Evolutionary conservation across 805 yeast species (phyloP).

Genomic region (Metschnikowia borealis): DNA sequence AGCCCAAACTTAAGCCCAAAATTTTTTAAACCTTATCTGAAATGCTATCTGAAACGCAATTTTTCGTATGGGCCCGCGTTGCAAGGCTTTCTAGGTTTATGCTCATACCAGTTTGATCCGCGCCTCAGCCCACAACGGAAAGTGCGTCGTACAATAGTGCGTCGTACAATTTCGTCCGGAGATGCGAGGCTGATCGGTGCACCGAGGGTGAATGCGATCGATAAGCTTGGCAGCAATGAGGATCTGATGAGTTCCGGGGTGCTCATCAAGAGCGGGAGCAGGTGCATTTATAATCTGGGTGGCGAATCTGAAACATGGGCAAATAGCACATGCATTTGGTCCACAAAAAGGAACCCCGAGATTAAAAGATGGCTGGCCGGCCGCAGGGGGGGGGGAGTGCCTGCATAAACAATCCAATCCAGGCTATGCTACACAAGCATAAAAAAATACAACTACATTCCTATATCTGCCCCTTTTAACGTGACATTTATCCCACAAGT

Average conservation of each 20-base stretch:
- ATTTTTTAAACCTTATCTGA: no score
- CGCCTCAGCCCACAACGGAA: background rate
- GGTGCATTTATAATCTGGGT: background rate
- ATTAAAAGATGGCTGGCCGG: background rate
- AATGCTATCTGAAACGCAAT: no score
- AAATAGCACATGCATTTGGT: background rate
- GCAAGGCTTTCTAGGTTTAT: background rate
- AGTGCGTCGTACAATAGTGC: background rate
- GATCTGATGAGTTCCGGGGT: background rate
- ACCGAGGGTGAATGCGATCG: background rate
- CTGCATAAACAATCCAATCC: background rate
- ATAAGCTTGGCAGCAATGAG: background rate
- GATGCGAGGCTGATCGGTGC: background rate
- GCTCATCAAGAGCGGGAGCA: background rate
- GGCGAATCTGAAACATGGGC: background rate
- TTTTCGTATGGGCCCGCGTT: background rate
- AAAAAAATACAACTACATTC: background rate
- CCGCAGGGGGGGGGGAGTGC: constrained; percentile 2
- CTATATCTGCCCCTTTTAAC: no score
- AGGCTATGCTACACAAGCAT: constrained; percentile 4
- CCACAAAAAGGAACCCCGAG: background rate
- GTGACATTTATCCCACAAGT: no score
- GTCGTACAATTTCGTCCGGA: background rate
- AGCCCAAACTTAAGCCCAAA: no score
- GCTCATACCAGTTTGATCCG: background rate